These are phyloP conservation scores for Brachypodium distachyon DNA, from an alignment of 202 grass and related monocot species.

Conservation along the genomic window DNA sequence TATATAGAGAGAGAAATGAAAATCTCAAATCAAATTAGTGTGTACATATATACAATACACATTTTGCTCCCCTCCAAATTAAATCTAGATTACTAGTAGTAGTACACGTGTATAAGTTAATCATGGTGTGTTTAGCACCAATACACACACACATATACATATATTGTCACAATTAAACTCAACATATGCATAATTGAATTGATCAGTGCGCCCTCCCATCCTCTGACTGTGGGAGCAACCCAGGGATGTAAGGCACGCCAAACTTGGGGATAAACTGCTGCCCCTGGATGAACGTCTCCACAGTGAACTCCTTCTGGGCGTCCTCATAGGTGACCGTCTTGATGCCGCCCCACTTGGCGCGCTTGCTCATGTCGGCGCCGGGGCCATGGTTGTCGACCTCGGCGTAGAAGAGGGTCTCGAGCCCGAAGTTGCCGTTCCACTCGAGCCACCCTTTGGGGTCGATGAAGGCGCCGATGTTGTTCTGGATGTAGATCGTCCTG, in stretches of 20 bases:
- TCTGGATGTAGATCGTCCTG: slow-evolving; percentile 64
- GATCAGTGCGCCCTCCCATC: slow-evolving; percentile 35
- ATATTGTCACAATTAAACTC: background rate
- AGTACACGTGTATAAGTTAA: background rate
- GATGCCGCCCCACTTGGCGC: slow-evolving; percentile 70
- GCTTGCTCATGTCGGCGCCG: slow-evolving; percentile 60
- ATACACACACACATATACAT: too few species aligned
- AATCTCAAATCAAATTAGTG: too few species aligned
- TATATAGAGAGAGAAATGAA: too few species aligned
- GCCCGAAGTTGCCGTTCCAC: slow-evolving; percentile 53
- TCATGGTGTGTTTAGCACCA: background rate
- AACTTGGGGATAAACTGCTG: slow-evolving; percentile 54
- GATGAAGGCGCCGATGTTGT: slow-evolving; percentile 66
- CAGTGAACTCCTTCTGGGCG: slow-evolving; percentile 58
- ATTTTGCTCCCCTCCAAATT: background rate
- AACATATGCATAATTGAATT: background rate
- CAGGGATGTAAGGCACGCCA: slow-evolving; percentile 56
- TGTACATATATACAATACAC: too few species aligned
- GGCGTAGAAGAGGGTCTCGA: slow-evolving; percentile 72
- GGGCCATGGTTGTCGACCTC: slow-evolving; percentile 78
- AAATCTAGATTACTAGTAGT: background rate
- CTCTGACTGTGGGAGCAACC: slow-evolving; percentile 33
- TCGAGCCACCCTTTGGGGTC: slow-evolving; percentile 61
- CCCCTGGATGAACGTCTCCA: slow-evolving; percentile 54
- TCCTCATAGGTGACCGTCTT: slow-evolving; percentile 48